Base-by-base conservation (phyloP, 78 protist genomes). In the Bigelowiella natans region DNA sequence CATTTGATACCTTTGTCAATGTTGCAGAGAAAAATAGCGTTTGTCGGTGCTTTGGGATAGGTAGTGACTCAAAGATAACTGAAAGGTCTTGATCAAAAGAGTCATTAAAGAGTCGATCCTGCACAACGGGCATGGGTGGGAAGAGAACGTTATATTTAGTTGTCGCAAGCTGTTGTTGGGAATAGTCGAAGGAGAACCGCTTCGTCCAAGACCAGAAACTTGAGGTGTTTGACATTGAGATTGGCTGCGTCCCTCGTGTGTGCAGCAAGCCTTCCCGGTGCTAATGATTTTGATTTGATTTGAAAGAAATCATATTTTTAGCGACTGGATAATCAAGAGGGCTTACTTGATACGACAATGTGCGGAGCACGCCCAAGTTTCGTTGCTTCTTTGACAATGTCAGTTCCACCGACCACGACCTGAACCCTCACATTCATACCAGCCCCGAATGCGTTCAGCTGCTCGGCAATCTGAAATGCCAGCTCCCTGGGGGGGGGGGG, bases 391-490 rank as follows among this genome's bases (percentile, higher is more conserved):
- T 51, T 51, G 18, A 51, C 73, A 18, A 51, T 51, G 18, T 51
- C 73, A 51, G 73, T 51, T 7, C 73, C 73, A 26, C 73, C 73
- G 7, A 51, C 18, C 7, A 51, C 73, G 7, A 51, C 73, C 3
- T 36, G 38, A 26, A 39, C 83, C 31, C 95, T 92, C 29, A 96
- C 90, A n/a, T 83, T 34, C 83, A 96, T 73, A 18, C 82, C 31
- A 29, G 92, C 73, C 34, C 98, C 98, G 11, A 98, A 88, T 31
- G 95, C 96, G 3, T 1, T 31, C 85, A 98, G 95, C 40, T 96
- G 97, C 39, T 96, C 97, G 31, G 92, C 94, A 40, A 97, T 95
- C 91, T 98, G 99, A 0, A 83, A 92, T 0, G 98, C 98, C 0
- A 97, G 88, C 63, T 97, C 98, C 1, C 96, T 91, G 73, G 73